Evolutionary conservation across 768 basidiomycete species (phyloP), one percentile per base, ranked within the genome.

Genomic region (Leccinum sublutescens): DNA sequence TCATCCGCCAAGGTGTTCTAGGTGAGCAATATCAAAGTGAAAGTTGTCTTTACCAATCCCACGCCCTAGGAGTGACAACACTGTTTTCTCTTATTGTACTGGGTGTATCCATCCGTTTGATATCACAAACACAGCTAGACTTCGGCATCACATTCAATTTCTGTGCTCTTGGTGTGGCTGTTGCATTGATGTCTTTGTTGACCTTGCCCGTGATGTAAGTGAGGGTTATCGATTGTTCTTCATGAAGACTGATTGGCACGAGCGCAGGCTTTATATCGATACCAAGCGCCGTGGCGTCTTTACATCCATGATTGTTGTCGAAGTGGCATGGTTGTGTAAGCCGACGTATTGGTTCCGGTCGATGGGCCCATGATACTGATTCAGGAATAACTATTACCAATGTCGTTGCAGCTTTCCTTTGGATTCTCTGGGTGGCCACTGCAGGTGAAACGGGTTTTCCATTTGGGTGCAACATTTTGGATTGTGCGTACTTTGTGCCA

Each of bases 401-500:
- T 49, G 55, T 27, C 19, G 12, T 53, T 56, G 8, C 54, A 76
- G 76, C 57, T 21, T 5, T 74, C 48, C 69, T 80, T 25, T 74
- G 70, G 66, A 54, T 78, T 43, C 62, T 80, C 33, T 80, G 75
- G 79, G 70, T 80, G 25, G 72, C 76, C 17, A 65, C 70, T 27
- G 79, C 64, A 4, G 73, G 67, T 3, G 62, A 71, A 38, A 55
- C 76, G 2, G 69, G 10, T 38, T 68, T 65, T 53, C 54, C 61
- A 7, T 29, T 29, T 12, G 65, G 62, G 5, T 59, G 69, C 43
- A 9, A 36, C 38, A 62, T 60, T 29, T 8, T 8, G n/a, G n/a
- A 55, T 12, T 2, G 62, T 66, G 52, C 5, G 61, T 27, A 25
- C 63, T 49, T 21, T 34, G n/a, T 58, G 25, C 6, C 29, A 6